A percentile compares a stretch with the other conserved stretches of the same genome.
phyloP scores from a whole-genome alignment of 345 rosid genomes.

The Noccaea caerulescens region DNA sequence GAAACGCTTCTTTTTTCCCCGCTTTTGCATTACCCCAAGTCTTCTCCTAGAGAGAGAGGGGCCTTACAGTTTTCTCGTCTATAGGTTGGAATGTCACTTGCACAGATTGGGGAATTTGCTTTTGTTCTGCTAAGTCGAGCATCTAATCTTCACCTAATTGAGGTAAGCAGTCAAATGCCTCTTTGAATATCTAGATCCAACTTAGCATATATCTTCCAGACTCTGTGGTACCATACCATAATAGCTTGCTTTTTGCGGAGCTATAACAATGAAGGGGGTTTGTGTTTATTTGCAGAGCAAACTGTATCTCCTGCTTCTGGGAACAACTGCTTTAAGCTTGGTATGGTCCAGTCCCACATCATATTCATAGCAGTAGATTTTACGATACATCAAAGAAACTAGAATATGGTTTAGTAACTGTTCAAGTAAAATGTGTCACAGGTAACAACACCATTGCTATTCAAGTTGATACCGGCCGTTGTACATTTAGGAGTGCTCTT shows the following conservation, averaged over 20 bases:
- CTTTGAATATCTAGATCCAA: not conserved
- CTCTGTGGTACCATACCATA: not conserved
- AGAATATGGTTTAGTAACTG: not conserved
- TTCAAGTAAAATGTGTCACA: conserved; percentile 34
- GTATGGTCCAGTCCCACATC: conserved; percentile 43
- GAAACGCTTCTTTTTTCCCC: not conserved
- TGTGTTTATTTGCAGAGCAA: conserved; percentile 62
- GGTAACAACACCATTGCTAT: conserved; percentile 97
- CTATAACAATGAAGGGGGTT: not conserved
- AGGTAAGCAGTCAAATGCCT: conserved; percentile 54
- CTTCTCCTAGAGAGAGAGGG: conserved; percentile 2
- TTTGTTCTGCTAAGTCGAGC: conserved; percentile 98
- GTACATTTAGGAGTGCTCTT: conserved; percentile 86
- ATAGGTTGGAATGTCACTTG: conserved; percentile 93
- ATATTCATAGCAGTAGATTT: conserved; percentile 15
- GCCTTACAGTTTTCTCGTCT: conserved; percentile 36
- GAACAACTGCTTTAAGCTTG: conserved; percentile 86
- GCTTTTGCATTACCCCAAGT: not conserved
- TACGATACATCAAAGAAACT: not conserved
- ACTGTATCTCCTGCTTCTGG: conserved; percentile 85
- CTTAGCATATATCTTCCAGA: not conserved
- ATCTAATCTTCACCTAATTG: conserved; percentile 93
- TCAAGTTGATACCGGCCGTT: conserved; percentile 93
- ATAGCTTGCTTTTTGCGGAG: conserved; percentile 10
- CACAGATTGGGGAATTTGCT: conserved; percentile 97